Evolutionary conservation across 2,329 filamentous ascomycete species (phyloP).

Genomic region (Sporothrix phasma): DNA sequence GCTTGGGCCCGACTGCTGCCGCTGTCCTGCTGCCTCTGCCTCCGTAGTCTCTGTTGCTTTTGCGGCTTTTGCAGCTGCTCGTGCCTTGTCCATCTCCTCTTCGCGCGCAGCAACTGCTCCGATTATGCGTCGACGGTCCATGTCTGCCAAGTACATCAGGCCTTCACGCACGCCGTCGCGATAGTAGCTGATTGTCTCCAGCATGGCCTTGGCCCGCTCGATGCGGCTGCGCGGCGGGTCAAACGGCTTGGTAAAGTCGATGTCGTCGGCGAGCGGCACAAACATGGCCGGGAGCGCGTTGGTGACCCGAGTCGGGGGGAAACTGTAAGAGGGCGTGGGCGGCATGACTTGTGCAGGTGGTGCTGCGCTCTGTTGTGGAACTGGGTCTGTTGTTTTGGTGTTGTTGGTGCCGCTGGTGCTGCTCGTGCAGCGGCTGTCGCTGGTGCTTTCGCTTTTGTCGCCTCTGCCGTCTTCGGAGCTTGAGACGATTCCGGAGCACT

Average conservation of each 20-base stretch:
- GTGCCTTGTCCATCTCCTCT: not conserved
- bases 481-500: not conserved
- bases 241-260: constrained; percentile 25
- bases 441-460: not conserved
- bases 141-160: constrained; percentile 26
- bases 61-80: not conserved
- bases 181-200: constrained; percentile 26
- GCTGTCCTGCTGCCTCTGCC: not conserved
- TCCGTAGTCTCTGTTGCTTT: not conserved
- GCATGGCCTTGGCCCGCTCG: constrained; percentile 24
- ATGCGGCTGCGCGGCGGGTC: constrained; percentile 22
- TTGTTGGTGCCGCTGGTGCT: not conserved
- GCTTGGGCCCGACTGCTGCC: not conserved
- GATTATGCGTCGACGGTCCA: constrained; percentile 27
- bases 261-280: constrained; percentile 23
- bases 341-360: not conserved
- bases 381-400: not conserved
- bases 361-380: not conserved
- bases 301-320: constrained; percentile 20
- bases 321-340: not conserved
- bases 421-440: too few relatives aligned
- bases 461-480: not conserved
- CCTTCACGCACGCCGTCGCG: constrained; percentile 25
- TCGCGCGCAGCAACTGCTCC: not conserved
- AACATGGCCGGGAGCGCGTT: constrained; percentile 27